Evolutionary conservation across 2,329 filamentous ascomycete genomes (phyloP).

Genomic region (Aspergillus sp.): DNA sequence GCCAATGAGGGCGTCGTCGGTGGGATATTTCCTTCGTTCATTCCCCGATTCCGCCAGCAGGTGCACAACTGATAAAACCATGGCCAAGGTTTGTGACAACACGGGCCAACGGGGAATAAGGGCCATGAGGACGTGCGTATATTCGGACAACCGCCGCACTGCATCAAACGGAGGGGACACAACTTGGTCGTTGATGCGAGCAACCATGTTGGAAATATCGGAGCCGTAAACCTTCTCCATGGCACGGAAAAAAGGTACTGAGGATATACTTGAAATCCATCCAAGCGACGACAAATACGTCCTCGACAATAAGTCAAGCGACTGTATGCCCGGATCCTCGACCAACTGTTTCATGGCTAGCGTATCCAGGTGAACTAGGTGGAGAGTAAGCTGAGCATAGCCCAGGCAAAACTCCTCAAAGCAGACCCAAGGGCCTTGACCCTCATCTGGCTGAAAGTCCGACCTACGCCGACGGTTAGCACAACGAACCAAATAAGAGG

Average conservation of each 20-base stretch:
- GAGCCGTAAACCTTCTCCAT: constrained; percentile 22
- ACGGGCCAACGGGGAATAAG: constrained; percentile 21
- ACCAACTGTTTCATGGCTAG: constrained; percentile 19
- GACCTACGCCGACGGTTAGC: constrained; percentile 15
- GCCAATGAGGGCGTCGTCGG: constrained; percentile 13
- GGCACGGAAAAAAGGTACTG: constrained; percentile 29
- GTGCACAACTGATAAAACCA: constrained; percentile 15
- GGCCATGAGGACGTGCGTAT: constrained; percentile 17
- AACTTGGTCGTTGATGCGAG: constrained; percentile 21
- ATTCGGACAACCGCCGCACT: constrained; percentile 20
- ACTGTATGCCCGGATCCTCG: constrained; percentile 19
- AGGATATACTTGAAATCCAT: constrained; percentile 25
- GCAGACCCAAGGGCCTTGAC: constrained; percentile 18
- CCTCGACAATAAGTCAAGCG: constrained; percentile 22
- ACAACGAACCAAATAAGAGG: background rate
- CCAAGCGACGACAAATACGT: constrained; percentile 26
- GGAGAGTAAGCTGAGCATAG: constrained; percentile 32
- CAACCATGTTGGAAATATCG: constrained; percentile 19
- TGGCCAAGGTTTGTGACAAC: constrained; percentile 14
- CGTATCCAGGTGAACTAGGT: constrained; percentile 33
- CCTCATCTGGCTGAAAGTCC: constrained; percentile 23
- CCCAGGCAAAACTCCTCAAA: constrained; percentile 35
- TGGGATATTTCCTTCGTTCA: constrained; percentile 16
- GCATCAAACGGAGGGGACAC: constrained; percentile 17
- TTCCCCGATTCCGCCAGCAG: constrained; percentile 22